Conservation (phyloP, 1,139 yeast genomes). For the Sugiyamaella xylanicola region DNA sequence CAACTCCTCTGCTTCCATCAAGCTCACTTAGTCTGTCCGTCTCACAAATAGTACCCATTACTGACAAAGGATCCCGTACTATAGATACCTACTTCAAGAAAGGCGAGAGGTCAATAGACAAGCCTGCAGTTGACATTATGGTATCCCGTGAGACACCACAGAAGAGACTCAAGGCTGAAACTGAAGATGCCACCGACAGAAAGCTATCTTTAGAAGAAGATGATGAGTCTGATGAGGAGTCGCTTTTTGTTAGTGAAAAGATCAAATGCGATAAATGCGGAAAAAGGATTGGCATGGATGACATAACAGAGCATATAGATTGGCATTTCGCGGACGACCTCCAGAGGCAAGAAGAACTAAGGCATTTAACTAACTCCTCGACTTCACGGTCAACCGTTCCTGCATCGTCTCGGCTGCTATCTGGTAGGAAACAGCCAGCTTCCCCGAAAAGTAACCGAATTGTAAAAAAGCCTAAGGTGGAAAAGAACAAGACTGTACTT, state of each 20-base stretch:
- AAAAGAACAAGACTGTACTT: constrained; percentile 29
- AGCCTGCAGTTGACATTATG: not conserved
- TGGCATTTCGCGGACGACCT: constrained; percentile 50
- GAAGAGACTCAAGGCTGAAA: too few relatives aligned
- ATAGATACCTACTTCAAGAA: constrained; percentile 25
- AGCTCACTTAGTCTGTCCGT: constrained; percentile 26
- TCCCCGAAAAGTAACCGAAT: constrained; percentile 4
- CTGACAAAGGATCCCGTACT: constrained; percentile 20
- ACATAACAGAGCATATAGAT: constrained; percentile 42
- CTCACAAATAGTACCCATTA: constrained; percentile 23
- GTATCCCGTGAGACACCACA: too few relatives aligned
- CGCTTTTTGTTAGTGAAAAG: constrained; percentile 25
- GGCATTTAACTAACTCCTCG: not conserved
- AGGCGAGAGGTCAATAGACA: constrained; percentile 8
- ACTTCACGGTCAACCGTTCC: too few relatives aligned
- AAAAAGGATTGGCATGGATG: constrained; percentile 24
- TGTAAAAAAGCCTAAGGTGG: constrained; percentile 21
- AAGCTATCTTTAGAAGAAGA: constrained; percentile 2
- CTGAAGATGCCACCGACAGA: too few relatives aligned
- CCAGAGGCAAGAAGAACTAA: constrained; percentile 41
- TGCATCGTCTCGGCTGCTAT: too few relatives aligned
- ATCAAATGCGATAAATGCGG: constrained; percentile 39
- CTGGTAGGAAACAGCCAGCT: not conserved
- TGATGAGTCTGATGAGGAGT: constrained; percentile 28
- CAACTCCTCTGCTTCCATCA: constrained; percentile 20